Evolutionary conservation across 2,329 filamentous ascomycete species (phyloP).

Genomic region (Macroventuria anomochaeta): DNA sequence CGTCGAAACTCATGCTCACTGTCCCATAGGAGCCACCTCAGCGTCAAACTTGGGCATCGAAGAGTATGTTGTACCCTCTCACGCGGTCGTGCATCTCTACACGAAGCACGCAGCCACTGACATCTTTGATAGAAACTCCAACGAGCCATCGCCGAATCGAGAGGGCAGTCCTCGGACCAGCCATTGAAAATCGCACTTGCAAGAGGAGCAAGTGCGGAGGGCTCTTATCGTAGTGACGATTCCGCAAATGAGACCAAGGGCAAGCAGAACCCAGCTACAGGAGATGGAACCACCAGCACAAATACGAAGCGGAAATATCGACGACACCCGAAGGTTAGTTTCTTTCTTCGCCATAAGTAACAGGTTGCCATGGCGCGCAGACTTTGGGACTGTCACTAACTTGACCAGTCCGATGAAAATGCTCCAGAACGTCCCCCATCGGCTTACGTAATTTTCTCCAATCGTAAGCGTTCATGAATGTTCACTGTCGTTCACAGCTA

Average conservation of each 20-base stretch:
- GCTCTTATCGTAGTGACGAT: slow-evolving; percentile 61
- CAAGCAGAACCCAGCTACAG: slow-evolving; percentile 49
- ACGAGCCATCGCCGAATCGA: slow-evolving; percentile 76
- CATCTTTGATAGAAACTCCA: slow-evolving; percentile 71
- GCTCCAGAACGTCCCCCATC: slow-evolving; percentile 81
- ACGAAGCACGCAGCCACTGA: slow-evolving; percentile 12
- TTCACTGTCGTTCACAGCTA: slow-evolving; percentile 16
- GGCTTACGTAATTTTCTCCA: slow-evolving; percentile 85
- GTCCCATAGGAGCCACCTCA: slow-evolving; percentile 68
- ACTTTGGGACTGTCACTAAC: slow-evolving; percentile 22
- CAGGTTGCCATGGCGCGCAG: background rate
- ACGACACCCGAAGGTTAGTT: slow-evolving; percentile 73
- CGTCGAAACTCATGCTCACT: background rate
- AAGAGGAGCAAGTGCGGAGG: slow-evolving; percentile 61
- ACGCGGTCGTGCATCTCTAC: background rate
- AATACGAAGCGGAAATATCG: slow-evolving; percentile 74
- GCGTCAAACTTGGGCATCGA: slow-evolving; percentile 80
- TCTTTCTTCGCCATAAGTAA: background rate
- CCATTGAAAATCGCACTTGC: slow-evolving; percentile 49
- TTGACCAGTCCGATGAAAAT: slow-evolving; percentile 71
- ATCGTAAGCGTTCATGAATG: slow-evolving; percentile 63
- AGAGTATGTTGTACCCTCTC: slow-evolving; percentile 64
- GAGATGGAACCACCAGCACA: slow-evolving; percentile 21
- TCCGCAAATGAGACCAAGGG: slow-evolving; percentile 56
- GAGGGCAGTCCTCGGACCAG: slow-evolving; percentile 58